These are phyloP conservation scores for Hepatocystis sp. DNA, from an alignment of 169 alveolate species.

Conservation along the genomic window DNA sequence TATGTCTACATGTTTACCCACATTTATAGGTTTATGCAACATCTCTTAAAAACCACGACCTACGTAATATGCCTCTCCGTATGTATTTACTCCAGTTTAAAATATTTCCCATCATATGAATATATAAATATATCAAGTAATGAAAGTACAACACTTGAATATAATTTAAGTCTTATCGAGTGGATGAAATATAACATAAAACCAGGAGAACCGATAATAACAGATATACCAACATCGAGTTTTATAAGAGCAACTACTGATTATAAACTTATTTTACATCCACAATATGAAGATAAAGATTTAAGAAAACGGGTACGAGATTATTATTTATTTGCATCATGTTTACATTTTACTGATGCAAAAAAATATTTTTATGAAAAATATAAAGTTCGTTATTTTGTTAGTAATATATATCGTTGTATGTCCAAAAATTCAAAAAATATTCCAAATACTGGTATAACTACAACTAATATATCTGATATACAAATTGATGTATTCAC, in stretches of 20 bases:
- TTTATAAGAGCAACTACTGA: constrained; percentile 56
- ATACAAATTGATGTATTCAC: background rate
- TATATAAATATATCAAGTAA: constrained; percentile 7
- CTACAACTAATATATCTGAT: too few relatives aligned
- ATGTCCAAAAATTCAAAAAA: too few relatives aligned
- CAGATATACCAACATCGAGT: constrained; percentile 72
- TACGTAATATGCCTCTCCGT: constrained; percentile 16
- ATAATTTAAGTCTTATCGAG: constrained; percentile 22
- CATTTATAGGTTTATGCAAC: too few relatives aligned
- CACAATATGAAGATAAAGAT: constrained; percentile 54
- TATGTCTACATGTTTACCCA: too few relatives aligned
- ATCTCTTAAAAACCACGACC: background rate
- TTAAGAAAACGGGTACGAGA: constrained; percentile 59
- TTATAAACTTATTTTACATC: constrained; percentile 47
- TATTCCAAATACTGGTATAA: too few relatives aligned
- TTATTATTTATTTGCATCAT: constrained; percentile 37
- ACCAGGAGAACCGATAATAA: constrained; percentile 25
- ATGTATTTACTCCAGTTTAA: constrained; percentile 25
- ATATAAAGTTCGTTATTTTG: constrained; percentile 43
- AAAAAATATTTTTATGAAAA: constrained; percentile 36
- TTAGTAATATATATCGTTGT: constrained; percentile 47
- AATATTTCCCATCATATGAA: constrained; percentile 62
- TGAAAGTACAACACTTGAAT: constrained; percentile 12
- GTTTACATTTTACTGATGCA: constrained; percentile 56
- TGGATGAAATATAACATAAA: constrained; percentile 43